Evolutionary conservation across 2,329 filamentous ascomycete species (phyloP).

Genomic region (Dactylellina leptospora): DNA sequence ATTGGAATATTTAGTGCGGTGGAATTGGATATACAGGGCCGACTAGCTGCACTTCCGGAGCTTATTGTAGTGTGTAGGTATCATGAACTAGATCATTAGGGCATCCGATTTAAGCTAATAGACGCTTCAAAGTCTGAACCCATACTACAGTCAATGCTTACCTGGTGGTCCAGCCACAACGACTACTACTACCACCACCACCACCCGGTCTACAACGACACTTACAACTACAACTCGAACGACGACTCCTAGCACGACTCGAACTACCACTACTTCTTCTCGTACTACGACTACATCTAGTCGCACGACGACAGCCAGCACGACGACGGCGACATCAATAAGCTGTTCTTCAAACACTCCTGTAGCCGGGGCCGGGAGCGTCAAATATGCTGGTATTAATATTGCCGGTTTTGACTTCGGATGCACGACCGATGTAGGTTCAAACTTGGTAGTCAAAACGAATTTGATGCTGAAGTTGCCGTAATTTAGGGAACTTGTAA

Average conservation of each 20-base stretch:
- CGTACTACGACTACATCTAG: background rate
- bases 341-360: constrained; percentile 29
- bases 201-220: background rate
- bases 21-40: constrained; percentile 25
- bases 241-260: background rate
- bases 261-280: constrained; percentile 6
- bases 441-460: background rate
- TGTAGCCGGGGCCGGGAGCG: constrained; percentile 12
- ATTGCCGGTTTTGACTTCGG: constrained; percentile 66
- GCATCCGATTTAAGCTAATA: background rate
- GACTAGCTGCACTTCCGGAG: constrained; percentile 17
- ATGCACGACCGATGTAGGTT: constrained; percentile 60
- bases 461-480: too few relatives aligned
- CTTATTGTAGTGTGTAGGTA: constrained; percentile 25
- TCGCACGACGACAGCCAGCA: background rate
- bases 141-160: constrained; percentile 29
- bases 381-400: constrained; percentile 59
- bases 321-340: constrained; percentile 14
- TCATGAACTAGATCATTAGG: background rate
- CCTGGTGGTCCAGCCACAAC: constrained; percentile 4
- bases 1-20: constrained; percentile 16
- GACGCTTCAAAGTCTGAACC: constrained; percentile 18
- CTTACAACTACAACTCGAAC: background rate
- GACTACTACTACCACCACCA: constrained; percentile 15
- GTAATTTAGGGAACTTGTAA: constrained; percentile 18